A percentile compares a stretch with the other conserved stretches of the same genome.
These are phyloP conservation scores for Lindgomyces ingoldianus DNA, from an alignment of 495 filamentous ascomycete species.

Conservation along the genomic window DNA sequence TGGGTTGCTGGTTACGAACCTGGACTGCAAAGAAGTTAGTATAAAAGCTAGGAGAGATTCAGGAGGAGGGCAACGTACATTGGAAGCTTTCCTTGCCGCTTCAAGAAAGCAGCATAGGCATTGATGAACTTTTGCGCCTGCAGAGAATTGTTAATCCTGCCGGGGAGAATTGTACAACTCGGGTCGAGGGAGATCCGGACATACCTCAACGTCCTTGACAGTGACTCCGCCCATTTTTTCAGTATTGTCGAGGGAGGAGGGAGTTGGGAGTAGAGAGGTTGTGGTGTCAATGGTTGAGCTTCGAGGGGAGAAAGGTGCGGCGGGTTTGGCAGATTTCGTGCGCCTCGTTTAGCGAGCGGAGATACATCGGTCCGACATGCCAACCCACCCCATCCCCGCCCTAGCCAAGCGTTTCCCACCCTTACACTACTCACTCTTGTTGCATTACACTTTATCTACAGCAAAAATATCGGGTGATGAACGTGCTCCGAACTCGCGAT, in stretches of 20 bases:
- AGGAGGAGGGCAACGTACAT: slow-evolving; percentile 58
- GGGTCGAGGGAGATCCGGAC: background rate
- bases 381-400: background rate
- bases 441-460: too few relatives aligned
- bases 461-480: too few relatives aligned
- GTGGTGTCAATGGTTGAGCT: slow-evolving; percentile 19
- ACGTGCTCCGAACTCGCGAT: too few relatives aligned
- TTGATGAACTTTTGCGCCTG: slow-evolving; percentile 92
- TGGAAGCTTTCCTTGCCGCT: slow-evolving; percentile 97
- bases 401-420: background rate
- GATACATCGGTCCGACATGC: slow-evolving; percentile 1
- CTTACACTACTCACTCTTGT: too few relatives aligned
- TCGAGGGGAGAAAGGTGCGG: background rate
- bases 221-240: slow-evolving; percentile 44
- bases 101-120: slow-evolving; percentile 95
- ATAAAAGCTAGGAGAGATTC: background rate
- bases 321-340: background rate
- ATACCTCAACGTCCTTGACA: slow-evolving; percentile 41
- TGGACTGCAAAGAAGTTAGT: slow-evolving; percentile 25
- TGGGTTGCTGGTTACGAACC: slow-evolving; percentile 26
- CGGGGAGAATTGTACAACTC: background rate
- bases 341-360: slow-evolving; percentile 11
- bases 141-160: slow-evolving; percentile 28
- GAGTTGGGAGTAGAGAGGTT: slow-evolving; percentile 9
- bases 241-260: slow-evolving; percentile 24